phyloP scores from a whole-genome alignment of 176 grass and related monocot genomes.

The Metroxylon sagu region DNA sequence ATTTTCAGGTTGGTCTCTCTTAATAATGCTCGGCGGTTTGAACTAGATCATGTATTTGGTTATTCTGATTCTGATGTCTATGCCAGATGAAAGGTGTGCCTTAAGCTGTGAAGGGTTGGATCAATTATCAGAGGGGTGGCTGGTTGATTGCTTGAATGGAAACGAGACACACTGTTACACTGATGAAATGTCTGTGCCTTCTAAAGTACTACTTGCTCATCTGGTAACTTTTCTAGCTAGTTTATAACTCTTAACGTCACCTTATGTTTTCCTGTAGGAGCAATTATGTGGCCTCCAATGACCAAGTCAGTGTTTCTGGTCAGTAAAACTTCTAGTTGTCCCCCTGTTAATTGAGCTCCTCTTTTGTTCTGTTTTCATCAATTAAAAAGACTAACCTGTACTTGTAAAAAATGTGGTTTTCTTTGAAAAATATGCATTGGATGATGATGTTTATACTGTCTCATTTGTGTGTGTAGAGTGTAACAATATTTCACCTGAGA shows the following conservation, averaged over 20 bases:
- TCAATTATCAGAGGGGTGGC: conserved; percentile 23
- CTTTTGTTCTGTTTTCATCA: background rate
- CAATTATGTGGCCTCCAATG: conserved; percentile 26
- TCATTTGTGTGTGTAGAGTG: conserved; percentile 28
- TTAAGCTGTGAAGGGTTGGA: background rate
- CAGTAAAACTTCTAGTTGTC: conserved; percentile 15
- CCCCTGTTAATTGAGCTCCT: background rate
- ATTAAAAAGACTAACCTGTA: background rate
- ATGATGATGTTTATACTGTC: background rate
- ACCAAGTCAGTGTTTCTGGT: conserved; percentile 36
- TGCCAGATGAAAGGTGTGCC: conserved; percentile 9
- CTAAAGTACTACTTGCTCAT: background rate
- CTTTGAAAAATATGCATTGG: too few species aligned
- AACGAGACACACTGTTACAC: conserved; percentile 16
- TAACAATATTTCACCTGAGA: conserved; percentile 17
- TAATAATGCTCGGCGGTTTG: background rate
- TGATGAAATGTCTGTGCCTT: conserved; percentile 42
- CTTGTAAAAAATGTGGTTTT: too few species aligned
- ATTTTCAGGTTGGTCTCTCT: conserved; percentile 40
- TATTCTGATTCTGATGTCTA: conserved; percentile 23
- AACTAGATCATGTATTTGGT: background rate
- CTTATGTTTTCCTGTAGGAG: conserved; percentile 35
- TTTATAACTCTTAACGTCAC: conserved; percentile 11
- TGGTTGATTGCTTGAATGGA: conserved; percentile 11
- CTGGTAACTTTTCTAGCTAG: background rate